Conservation (phyloP, 2,329 filamentous ascomycete genomes). For the Beauveria varroae region DNA sequence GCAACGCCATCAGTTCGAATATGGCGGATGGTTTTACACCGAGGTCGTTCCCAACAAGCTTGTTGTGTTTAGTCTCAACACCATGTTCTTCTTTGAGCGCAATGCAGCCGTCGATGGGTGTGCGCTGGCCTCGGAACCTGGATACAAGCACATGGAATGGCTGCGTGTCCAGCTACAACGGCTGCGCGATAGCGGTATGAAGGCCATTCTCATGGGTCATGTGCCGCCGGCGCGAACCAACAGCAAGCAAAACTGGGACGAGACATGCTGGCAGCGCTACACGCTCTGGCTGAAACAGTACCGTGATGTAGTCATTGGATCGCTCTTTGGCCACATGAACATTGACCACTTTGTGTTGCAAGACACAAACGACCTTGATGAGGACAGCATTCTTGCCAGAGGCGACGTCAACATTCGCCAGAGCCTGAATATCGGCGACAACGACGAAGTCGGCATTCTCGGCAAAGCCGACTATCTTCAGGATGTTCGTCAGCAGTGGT, state of each 20-base stretch:
- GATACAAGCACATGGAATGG: constrained; percentile 95
- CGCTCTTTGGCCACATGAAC: constrained; percentile 94
- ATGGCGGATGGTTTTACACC: constrained; percentile 89
- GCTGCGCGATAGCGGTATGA: constrained; percentile 77
- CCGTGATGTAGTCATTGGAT: constrained; percentile 76
- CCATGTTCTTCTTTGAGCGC: constrained; percentile 89
- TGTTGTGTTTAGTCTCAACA: constrained; percentile 90
- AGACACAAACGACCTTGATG: constrained; percentile 69
- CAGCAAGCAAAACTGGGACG: constrained; percentile 85
- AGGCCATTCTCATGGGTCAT: constrained; percentile 89
- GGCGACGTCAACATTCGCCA: constrained; percentile 18
- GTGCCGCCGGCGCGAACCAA: constrained; percentile 83
- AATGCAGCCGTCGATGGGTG: constrained; percentile 95
- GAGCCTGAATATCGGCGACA: constrained; percentile 20
- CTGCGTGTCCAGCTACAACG: constrained; percentile 80
- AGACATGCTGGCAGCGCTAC: constrained; percentile 98
- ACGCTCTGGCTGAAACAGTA: constrained; percentile 85
- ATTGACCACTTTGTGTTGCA: constrained; percentile 95
- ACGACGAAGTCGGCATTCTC: constrained; percentile 50
- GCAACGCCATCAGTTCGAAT: constrained; percentile 83
- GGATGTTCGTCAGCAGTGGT: constrained; percentile 72
- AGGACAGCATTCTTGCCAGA: constrained; percentile 33
- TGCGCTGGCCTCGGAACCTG: constrained; percentile 67
- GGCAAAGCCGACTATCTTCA: constrained; percentile 66
- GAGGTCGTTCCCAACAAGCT: constrained; percentile 84